Conservation (phyloP, 2,329 filamentous ascomycete genomes). For the Fusarium anthophilum region DNA sequence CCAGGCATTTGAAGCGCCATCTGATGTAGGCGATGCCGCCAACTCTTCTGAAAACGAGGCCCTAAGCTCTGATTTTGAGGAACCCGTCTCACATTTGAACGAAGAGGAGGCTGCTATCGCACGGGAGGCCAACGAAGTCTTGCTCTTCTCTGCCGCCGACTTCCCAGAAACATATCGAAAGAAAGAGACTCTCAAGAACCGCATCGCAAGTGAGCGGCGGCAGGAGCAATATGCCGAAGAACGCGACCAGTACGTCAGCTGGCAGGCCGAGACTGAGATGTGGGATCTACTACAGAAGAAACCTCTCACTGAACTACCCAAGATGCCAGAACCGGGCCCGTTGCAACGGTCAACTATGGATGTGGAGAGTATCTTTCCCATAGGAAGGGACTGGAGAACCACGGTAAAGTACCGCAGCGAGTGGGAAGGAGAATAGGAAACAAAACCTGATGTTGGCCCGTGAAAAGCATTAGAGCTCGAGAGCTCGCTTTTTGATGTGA, state of each 20-base stretch:
- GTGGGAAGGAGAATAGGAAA: slow-evolving; percentile 51
- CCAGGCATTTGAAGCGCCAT: not conserved
- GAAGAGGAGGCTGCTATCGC: slow-evolving; percentile 46
- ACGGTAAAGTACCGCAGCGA: slow-evolving; percentile 50
- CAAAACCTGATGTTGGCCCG: not conserved
- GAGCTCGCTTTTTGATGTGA: not conserved
- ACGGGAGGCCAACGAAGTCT: slow-evolving; percentile 54
- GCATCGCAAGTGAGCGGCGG: slow-evolving; percentile 53
- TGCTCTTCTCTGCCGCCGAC: slow-evolving; percentile 53
- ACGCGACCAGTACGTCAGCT: slow-evolving; percentile 52
- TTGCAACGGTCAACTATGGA: slow-evolving; percentile 43
- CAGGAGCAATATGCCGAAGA: slow-evolving; percentile 57
- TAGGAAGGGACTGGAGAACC: slow-evolving; percentile 52
- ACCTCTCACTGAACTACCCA: slow-evolving; percentile 49
- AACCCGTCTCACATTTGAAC: slow-evolving; percentile 10
- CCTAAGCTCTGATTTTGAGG: slow-evolving; percentile 29
- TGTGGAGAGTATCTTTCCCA: slow-evolving; percentile 50
- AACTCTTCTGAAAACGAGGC: slow-evolving; percentile 15
- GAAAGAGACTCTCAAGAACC: slow-evolving; percentile 49
- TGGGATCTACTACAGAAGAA: slow-evolving; percentile 56
- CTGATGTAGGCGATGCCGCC: not conserved
- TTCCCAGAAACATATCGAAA: slow-evolving; percentile 50
- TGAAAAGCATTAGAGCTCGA: not conserved
- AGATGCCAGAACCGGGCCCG: slow-evolving; percentile 43
- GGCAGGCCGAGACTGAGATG: slow-evolving; percentile 55